Evolutionary conservation across 169 alveolate genomes (phyloP), one percentile per base, ranked within the genome.

Genomic region (Cryptosporidium baileyi): DNA sequence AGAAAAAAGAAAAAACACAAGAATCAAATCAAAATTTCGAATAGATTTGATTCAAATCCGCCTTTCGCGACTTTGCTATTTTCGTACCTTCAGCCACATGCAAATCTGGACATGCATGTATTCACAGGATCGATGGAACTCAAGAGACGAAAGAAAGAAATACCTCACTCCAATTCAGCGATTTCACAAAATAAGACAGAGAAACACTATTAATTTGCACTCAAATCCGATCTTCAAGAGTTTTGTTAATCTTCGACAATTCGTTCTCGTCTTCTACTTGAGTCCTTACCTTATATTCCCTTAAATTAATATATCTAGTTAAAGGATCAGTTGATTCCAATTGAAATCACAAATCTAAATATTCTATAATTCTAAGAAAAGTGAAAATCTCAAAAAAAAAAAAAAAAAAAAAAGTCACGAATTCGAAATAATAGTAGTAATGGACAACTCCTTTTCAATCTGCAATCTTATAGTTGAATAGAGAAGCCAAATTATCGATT

Each of bases 361-460:
- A 45, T 47, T 47, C 59, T 47, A 47, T 47, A 47, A 26, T 47
- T 47, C 59, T 47, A 47, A 11, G 19, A 47, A 51, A 51, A 65
- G 63, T 15, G 47, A 65, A 44, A 32, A 60, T 65, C 81, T 65
- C 81, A 44, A 51, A 65, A 43, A 63, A 45, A 30, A 65, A 63
- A 44, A 24, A 65, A 47, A 51, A 44, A 24, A 65, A 47, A 51
- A 51, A 65, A 30, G 30, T 65, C 45, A 62, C 54, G 43, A 49
- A 65, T 65, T 65, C 17, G 60, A 65, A 60, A 60, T 30, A 65
- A 65, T 51, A n/a, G n/a, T n/a, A n/a, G n/a, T n/a, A 65, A 63
- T 57, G 61, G 45, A 36, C 49, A 65, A 28, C 15, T 49, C 51
- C 19, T 65, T 30, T 24, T 30, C 24, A 19, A 47, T 45, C 47